Evolutionary conservation across 2,329 filamentous ascomycete genomes (phyloP).

Genomic region (Ilyonectria destructans): DNA sequence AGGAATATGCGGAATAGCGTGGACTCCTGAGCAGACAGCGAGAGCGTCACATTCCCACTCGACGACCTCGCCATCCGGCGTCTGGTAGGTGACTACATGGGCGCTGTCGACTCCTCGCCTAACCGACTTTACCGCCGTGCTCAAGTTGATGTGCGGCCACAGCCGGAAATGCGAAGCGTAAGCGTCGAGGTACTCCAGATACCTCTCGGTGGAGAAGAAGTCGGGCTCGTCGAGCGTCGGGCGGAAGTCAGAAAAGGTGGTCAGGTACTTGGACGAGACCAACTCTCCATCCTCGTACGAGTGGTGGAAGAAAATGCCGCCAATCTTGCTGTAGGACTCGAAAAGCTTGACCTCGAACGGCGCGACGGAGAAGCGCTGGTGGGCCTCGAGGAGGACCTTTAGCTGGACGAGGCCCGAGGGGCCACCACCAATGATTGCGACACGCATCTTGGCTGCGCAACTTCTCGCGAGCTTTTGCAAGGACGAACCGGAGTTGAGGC

Average conservation of each 20-base stretch:
- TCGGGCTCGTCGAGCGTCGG: slow-evolving; percentile 57
- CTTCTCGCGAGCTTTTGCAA: not conserved
- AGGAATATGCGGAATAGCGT: slow-evolving; percentile 57
- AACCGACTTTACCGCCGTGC: slow-evolving; percentile 50
- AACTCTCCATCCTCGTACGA: slow-evolving; percentile 49
- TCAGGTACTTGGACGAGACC: slow-evolving; percentile 63
- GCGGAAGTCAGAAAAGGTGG: slow-evolving; percentile 63
- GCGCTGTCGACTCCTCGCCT: slow-evolving; percentile 38
- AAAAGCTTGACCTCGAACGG: slow-evolving; percentile 61
- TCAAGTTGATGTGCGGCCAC: slow-evolving; percentile 55
- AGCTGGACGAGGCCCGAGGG: slow-evolving; percentile 59
- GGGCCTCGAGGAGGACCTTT: slow-evolving; percentile 56
- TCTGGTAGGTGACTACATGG: slow-evolving; percentile 46
- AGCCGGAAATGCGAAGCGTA: slow-evolving; percentile 58
- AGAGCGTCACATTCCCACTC: slow-evolving; percentile 60
- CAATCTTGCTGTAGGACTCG: slow-evolving; percentile 60
- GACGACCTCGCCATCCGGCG: slow-evolving; percentile 20
- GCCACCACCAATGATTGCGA: slow-evolving; percentile 60
- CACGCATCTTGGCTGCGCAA: slow-evolving; percentile 44
- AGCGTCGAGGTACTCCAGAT: slow-evolving; percentile 58
- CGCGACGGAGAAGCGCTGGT: slow-evolving; percentile 50
- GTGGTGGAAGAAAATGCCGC: slow-evolving; percentile 61
- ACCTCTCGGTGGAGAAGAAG: slow-evolving; percentile 58
- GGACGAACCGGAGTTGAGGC: slow-evolving; percentile 5
- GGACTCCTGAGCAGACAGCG: slow-evolving; percentile 61